Evolutionary conservation across 306 rosid genomes (phyloP).

Genomic region (Canavalia ensiformis): DNA sequence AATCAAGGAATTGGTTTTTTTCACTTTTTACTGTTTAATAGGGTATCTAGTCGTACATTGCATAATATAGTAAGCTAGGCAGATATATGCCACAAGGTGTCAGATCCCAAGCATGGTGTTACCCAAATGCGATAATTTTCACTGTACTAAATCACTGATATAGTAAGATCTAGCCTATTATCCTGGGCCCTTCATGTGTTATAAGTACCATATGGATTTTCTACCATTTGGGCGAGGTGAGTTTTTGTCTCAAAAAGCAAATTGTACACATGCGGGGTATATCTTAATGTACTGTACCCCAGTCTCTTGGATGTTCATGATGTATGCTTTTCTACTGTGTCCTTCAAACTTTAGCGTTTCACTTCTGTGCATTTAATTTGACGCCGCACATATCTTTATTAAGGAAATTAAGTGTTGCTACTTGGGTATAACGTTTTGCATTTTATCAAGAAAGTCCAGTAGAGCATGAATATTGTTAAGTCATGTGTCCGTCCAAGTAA

Average conservation of each 20-base stretch:
- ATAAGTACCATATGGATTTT: constrained; percentile 62
- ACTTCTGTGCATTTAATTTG: constrained; percentile 39
- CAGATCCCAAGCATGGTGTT: constrained; percentile 50
- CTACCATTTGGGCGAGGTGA: constrained; percentile 50
- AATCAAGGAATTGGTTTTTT: constrained; percentile 24
- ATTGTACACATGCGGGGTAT: constrained; percentile 35
- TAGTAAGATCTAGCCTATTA: constrained; percentile 48
- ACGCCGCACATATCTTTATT: constrained; percentile 6
- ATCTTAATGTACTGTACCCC: constrained; percentile 39
- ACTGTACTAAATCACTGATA: constrained; percentile 50
- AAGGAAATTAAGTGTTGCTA: constrained; percentile 6
- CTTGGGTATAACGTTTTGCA: constrained; percentile 13
- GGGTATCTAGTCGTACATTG: constrained; percentile 42
- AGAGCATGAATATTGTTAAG: constrained; percentile 14
- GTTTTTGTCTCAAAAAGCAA: constrained; percentile 51
- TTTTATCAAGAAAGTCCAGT: constrained; percentile 33
- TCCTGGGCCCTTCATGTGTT: constrained; percentile 48
- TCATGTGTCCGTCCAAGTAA: constrained; percentile 1
- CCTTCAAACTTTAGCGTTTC: constrained; percentile 40
- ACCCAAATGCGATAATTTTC: constrained; percentile 53
- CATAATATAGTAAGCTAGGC: constrained; percentile 43
- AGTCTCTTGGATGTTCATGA: constrained; percentile 36
- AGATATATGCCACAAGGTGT: constrained; percentile 34
- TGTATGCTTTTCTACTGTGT: constrained; percentile 49
- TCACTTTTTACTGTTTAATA: constrained; percentile 41